phyloP scores from a whole-genome alignment of 176 grass and related monocot genomes.

The Canna indica region DNA sequence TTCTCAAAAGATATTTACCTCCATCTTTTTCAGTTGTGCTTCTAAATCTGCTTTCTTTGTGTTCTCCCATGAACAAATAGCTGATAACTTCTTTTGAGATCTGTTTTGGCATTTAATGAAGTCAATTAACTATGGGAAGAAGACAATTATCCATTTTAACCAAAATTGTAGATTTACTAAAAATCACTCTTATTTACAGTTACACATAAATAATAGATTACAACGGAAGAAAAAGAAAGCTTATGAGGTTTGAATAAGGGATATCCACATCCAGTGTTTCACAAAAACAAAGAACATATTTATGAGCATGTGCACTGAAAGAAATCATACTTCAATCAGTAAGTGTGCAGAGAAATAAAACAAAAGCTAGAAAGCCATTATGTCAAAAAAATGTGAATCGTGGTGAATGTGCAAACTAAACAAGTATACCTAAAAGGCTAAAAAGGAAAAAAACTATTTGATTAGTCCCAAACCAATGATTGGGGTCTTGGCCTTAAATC shows the following conservation, averaged over 20 bases:
- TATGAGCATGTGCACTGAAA: neutral
- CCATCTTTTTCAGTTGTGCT: constrained; percentile 33
- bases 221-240: neutral
- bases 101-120: constrained; percentile 17
- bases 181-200: neutral
- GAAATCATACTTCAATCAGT: neutral
- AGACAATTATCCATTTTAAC: neutral
- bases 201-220: neutral
- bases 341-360: neutral
- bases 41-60: constrained; percentile 26
- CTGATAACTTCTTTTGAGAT: constrained; percentile 38
- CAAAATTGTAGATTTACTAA: neutral
- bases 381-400: neutral
- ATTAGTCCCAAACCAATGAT: too few relatives aligned
- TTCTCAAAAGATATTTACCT: too few relatives aligned
- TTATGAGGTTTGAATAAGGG: neutral
- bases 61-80: constrained; percentile 45
- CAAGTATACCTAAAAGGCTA: too few relatives aligned
- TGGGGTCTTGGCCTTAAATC: too few relatives aligned
- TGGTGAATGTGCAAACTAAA: too few relatives aligned
- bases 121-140: neutral
- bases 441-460: too few relatives aligned
- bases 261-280: neutral
- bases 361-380: too few relatives aligned
- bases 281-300: neutral